phyloP scores from a whole-genome alignment of 2,329 filamentous ascomycete species.

The Clonostachys solani region DNA sequence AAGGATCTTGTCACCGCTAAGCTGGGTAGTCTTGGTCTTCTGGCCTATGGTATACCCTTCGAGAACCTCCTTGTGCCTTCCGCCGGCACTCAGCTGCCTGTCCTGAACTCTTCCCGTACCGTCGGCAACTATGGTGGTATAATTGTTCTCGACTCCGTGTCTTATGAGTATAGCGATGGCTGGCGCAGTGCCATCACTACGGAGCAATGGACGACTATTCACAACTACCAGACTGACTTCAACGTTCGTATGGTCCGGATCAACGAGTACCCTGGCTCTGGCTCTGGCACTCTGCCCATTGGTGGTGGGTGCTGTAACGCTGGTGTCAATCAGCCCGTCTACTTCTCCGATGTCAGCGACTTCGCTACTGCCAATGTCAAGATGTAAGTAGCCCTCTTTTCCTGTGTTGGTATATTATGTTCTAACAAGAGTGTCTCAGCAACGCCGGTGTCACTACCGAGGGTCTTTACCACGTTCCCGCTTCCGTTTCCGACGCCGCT shows the following conservation, averaged over 20 bases:
- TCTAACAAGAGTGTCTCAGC: slow-evolving; percentile 6
- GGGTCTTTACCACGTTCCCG: slow-evolving; percentile 56
- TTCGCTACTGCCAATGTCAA: slow-evolving; percentile 54
- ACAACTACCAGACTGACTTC: slow-evolving; percentile 52
- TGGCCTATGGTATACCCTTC: slow-evolving; percentile 58
- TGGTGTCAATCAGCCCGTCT: slow-evolving; percentile 45
- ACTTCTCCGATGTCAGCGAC: slow-evolving; percentile 44
- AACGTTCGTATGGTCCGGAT: slow-evolving; percentile 57
- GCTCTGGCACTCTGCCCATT: slow-evolving; percentile 35
- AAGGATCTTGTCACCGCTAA: slow-evolving; percentile 41
- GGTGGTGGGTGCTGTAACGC: slow-evolving; percentile 36
- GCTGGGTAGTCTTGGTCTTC: slow-evolving; percentile 48
- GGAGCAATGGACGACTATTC: slow-evolving; percentile 51
- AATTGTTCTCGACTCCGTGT: slow-evolving; percentile 47
- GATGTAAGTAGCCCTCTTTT: slow-evolving; percentile 15
- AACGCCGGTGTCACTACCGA: slow-evolving; percentile 40
- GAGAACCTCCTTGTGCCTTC: slow-evolving; percentile 50
- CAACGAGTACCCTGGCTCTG: slow-evolving; percentile 48
- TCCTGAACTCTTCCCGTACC: slow-evolving; percentile 39
- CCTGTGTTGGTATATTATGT: neutral
- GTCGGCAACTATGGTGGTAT: slow-evolving; percentile 57
- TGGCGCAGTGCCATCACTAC: slow-evolving; percentile 50
- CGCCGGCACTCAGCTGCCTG: slow-evolving; percentile 42
- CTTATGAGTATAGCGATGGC: slow-evolving; percentile 43
- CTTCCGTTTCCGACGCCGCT: slow-evolving; percentile 45